These are phyloP conservation scores for Hyaloperonospora arabidopsidis DNA, from an alignment of 352 stramenopile species.

Conservation along the genomic window DNA sequence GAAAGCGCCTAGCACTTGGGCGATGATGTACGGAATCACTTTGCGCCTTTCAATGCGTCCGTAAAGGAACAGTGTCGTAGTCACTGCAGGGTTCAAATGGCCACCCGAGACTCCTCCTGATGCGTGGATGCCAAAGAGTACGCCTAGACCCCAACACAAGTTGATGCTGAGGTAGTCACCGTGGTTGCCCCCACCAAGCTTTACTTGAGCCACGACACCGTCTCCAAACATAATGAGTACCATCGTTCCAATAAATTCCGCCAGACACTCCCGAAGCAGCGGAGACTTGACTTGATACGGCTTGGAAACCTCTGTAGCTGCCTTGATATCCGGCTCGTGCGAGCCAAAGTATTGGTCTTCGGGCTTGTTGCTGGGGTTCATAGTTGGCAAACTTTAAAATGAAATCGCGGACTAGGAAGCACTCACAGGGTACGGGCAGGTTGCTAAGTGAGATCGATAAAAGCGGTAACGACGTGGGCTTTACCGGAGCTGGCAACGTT, in stretches of 20 bases:
- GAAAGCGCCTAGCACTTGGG: constrained; percentile 51
- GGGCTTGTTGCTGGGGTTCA: constrained; percentile 18
- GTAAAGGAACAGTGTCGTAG: constrained; percentile 43
- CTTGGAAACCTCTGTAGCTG: no score
- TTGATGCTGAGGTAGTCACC: constrained; percentile 67
- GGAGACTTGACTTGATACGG: constrained; percentile 32
- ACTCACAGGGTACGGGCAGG: no score
- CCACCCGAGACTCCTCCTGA: constrained; percentile 46
- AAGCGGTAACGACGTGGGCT: no score
- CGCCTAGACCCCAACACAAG: constrained; percentile 62
- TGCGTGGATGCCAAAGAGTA: constrained; percentile 62
- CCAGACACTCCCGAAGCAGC: constrained; percentile 46
- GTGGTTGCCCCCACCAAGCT: constrained; percentile 40
- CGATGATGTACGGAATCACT: constrained; percentile 42
- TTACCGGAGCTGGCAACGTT: no score
- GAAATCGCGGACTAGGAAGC: no score
- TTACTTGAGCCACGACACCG: constrained; percentile 54
- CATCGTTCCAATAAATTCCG: constrained; percentile 56
- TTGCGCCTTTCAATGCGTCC: constrained; percentile 37
- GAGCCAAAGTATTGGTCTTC: constrained; percentile 25
- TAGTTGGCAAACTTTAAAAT: no score
- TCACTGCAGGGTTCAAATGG: constrained; percentile 65
- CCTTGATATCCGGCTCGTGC: constrained; percentile 19
- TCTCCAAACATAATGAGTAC: constrained; percentile 62
- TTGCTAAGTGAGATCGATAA: no score